Evolutionary conservation across 2,329 filamentous ascomycete genomes (phyloP).

Genomic region (Colletotrichum higginsianum): DNA sequence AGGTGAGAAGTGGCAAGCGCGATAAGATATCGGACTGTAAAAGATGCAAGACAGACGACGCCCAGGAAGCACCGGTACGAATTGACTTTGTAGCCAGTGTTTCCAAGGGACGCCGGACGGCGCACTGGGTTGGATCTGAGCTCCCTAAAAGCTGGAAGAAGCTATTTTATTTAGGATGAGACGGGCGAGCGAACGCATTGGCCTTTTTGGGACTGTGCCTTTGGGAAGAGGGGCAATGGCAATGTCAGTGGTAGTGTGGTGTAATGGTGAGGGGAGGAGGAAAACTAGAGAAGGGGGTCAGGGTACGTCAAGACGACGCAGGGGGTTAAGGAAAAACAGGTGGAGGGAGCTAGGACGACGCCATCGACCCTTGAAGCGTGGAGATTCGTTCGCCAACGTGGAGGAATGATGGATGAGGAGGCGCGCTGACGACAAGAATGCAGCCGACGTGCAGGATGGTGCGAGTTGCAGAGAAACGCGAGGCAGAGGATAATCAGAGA

Average conservation of each 20-base stretch:
- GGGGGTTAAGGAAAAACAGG: slow-evolving; percentile 31
- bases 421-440: slow-evolving; percentile 40
- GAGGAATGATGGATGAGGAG: slow-evolving; percentile 40
- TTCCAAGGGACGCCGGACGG: slow-evolving; percentile 33
- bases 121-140: slow-evolving; percentile 23
- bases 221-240: slow-evolving; percentile 26
- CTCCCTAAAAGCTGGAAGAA: slow-evolving; percentile 27
- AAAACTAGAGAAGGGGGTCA: slow-evolving; percentile 30
- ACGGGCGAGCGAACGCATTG: slow-evolving; percentile 33
- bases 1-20: slow-evolving; percentile 40
- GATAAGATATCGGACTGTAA: slow-evolving; percentile 43
- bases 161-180: slow-evolving; percentile 28
- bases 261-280: slow-evolving; percentile 13
- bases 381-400: slow-evolving; percentile 34
- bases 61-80: slow-evolving; percentile 15
- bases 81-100: slow-evolving; percentile 34
- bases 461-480: slow-evolving; percentile 16
- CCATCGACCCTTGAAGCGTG: slow-evolving; percentile 35
- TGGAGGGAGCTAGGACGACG: slow-evolving; percentile 38
- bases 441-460: slow-evolving; percentile 26
- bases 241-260: not conserved
- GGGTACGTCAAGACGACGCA: slow-evolving; percentile 40
- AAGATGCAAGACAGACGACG: slow-evolving; percentile 17
- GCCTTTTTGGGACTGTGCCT: slow-evolving; percentile 17
- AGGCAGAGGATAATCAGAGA: slow-evolving; percentile 20